Percentiles rank a stretch among this genome's conserved stretches.
Conservation (phyloP, 108 stramenopile species). For the Skeletonema grethae region DNA sequence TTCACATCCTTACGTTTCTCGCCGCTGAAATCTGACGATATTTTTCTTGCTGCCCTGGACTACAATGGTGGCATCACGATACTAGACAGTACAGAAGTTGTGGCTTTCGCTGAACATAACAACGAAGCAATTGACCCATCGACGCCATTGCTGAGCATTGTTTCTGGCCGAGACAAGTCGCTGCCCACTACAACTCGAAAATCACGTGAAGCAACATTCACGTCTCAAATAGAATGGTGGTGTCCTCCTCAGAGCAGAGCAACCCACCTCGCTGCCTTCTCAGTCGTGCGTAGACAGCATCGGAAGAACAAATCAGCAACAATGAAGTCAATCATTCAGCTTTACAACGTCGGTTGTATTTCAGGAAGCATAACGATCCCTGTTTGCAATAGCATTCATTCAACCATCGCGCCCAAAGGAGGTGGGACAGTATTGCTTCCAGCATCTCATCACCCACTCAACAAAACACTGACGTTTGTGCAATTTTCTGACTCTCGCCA, state of each 20-base stretch:
- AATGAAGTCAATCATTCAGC: background rate
- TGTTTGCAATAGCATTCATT: background rate
- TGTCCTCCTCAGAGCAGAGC: slow-evolving; percentile 1
- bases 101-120: slow-evolving; percentile 2
- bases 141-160: background rate
- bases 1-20: slow-evolving; percentile 38
- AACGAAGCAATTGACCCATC: background rate
- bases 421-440: background rate
- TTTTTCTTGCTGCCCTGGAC: slow-evolving; percentile 67
- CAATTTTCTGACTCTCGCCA: slow-evolving; percentile 7
- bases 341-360: background rate
- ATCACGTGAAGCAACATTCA: background rate
- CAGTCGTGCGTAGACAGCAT: background rate
- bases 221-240: slow-evolving; percentile 52
- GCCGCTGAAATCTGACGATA: slow-evolving; percentile 8
- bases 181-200: background rate
- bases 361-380: background rate
- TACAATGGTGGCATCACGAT: slow-evolving; percentile 74
- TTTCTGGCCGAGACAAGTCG: background rate
- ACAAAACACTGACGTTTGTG: slow-evolving; percentile 29
- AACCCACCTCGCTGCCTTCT: slow-evolving; percentile 15
- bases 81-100: slow-evolving; percentile 60
- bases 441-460: background rate
- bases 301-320: background rate
- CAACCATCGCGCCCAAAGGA: background rate